A percentile compares a stretch with the other conserved stretches of the same genome.
These are phyloP conservation scores for Schizonepeta tenuifolia DNA, from an alignment of 257 asterid species.

Conservation along the genomic window DNA sequence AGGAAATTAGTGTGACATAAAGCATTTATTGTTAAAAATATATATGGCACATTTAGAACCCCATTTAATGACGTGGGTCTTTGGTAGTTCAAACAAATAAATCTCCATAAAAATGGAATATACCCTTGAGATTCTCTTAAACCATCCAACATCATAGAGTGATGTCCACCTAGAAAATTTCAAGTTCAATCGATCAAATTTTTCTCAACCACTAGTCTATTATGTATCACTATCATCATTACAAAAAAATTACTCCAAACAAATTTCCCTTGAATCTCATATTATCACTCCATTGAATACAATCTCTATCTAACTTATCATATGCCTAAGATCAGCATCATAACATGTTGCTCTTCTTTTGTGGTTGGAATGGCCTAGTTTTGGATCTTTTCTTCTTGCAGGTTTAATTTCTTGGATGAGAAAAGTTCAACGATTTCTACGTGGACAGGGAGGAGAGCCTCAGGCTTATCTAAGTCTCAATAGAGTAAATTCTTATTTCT, in stretches of 20 bases:
- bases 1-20: conserved; percentile 9
- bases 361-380: neutral
- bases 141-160: conserved; percentile 39
- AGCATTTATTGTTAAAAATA: conserved; percentile 21
- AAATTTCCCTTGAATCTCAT: conserved; percentile 5
- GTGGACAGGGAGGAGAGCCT: conserved; percentile 43
- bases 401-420: conserved; percentile 37
- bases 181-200: conserved; percentile 26
- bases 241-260: conserved; percentile 23
- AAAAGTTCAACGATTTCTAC: conserved; percentile 56
- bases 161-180: conserved; percentile 32
- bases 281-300: conserved; percentile 11
- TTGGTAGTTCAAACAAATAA: conserved; percentile 35
- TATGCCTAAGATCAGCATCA: conserved; percentile 13
- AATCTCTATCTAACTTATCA: conserved; percentile 19
- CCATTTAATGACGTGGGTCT: conserved; percentile 32
- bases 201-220: conserved; percentile 30
- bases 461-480: conserved; percentile 17
- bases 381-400: conserved; percentile 17
- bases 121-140: conserved; percentile 48
- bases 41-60: conserved; percentile 31
- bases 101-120: conserved; percentile 41
- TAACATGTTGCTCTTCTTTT: neutral
- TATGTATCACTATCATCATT: conserved; percentile 30
- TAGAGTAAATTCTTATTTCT: conserved; percentile 18